Evolutionary conservation across 306 rosid species (phyloP), one percentile per base, ranked within the genome.

Genomic region (Gleditsia sinensis): DNA sequence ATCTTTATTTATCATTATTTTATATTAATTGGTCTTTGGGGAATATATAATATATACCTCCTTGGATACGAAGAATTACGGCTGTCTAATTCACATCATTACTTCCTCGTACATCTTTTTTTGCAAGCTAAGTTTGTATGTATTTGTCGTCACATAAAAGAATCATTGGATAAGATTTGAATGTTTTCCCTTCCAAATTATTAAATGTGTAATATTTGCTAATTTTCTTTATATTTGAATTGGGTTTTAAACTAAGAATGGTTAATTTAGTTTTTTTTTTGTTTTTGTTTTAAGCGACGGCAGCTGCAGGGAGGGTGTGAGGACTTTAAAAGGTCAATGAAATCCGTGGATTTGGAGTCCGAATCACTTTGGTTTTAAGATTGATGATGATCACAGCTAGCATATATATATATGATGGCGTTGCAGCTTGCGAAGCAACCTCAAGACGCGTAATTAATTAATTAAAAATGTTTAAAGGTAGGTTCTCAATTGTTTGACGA

Each of bases 91-190:
- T 54, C 33, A 23, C 75, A 54, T 67, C 50, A 56, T 67, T 39
- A 32, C 75, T 43, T 23, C 40, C 67, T 46, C 17, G 21, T 37
- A 42, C n/a, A 33, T 45, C 32, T 46, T 56, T 32, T 20, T 56
- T 67, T 76, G 69, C 59, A 67, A 67, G 75, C 58, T n/a, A 76
- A 67, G 69, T 14, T 67, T 67, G 32, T n/a, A n/a, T n/a, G 17
- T 1, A 9, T 75, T 74, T 34, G 57, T 27, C 17, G 61, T 74
- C 28, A 48, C 20, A 16, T 42, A 17, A 40, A 11, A 14, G 3
- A 12, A 14, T 7, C 11, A 42, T 42, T 42, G 14, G 17, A 42
- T 13, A 12, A 14, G 49, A 42, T 42, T 42, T 42, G 49, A 42
- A 42, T 3, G n/a, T 42, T 42, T 42, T 6, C n/a, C n/a, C n/a